These are phyloP conservation scores for Pyrenula massariospora DNA, from an alignment of 495 filamentous ascomycete species.

Conservation along the genomic window DNA sequence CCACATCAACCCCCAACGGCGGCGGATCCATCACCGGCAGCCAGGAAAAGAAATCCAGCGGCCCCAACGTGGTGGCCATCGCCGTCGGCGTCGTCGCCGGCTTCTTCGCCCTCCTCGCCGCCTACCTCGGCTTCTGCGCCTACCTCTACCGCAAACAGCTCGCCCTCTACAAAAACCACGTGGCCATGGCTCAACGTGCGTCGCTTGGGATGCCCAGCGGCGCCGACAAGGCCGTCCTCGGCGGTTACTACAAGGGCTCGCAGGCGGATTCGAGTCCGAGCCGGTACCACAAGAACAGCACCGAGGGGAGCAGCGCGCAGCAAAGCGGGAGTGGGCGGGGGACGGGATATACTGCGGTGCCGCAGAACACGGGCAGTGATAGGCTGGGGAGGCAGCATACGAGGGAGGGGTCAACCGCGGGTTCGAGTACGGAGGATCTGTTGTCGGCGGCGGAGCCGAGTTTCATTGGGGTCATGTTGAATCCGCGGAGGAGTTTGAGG, in stretches of 20 bases:
- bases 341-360: neutral
- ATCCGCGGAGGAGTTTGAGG: constrained; percentile 58
- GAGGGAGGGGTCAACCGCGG: constrained; percentile 20
- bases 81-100: constrained; percentile 53
- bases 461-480: constrained; percentile 62
- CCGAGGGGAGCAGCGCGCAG: constrained; percentile 9
- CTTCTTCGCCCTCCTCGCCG: constrained; percentile 40
- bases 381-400: constrained; percentile 8
- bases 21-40: constrained; percentile 5
- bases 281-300: constrained; percentile 12
- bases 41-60: constrained; percentile 4
- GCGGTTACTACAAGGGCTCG: constrained; percentile 6
- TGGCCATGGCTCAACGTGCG: constrained; percentile 37
- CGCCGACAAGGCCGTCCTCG: constrained; percentile 17
- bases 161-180: constrained; percentile 46
- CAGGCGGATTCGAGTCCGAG: constrained; percentile 11
- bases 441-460: constrained; percentile 55
- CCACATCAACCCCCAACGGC: constrained; percentile 14
- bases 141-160: constrained; percentile 59
- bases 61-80: constrained; percentile 47
- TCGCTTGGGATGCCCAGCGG: constrained; percentile 11
- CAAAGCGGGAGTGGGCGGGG: constrained; percentile 6
- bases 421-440: constrained; percentile 38
- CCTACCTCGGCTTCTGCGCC: constrained; percentile 59
- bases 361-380: neutral